Evolutionary conservation across 2,329 filamentous ascomycete species (phyloP).

Genomic region (Pseudogymnoascus sp.): DNA sequence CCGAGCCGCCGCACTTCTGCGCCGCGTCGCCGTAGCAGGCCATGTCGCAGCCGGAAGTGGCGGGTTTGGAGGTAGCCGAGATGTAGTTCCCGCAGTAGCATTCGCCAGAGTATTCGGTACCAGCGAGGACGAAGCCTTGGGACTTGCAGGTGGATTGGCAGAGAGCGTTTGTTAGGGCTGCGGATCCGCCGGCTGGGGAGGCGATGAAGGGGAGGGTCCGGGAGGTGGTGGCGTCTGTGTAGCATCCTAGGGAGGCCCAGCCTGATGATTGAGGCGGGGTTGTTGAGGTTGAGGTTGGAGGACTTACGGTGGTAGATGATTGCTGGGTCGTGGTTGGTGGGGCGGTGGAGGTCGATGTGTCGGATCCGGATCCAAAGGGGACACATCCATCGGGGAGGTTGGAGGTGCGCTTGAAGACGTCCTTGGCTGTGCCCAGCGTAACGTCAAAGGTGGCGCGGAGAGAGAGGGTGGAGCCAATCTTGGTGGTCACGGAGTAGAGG

Average conservation of each 20-base stretch:
- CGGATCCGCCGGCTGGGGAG: background rate
- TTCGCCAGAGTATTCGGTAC: slow-evolving; percentile 23
- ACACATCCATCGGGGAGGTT: slow-evolving; percentile 37
- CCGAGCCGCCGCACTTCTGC: slow-evolving; percentile 14
- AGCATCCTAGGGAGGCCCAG: slow-evolving; percentile 10
- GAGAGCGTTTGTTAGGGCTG: slow-evolving; percentile 29
- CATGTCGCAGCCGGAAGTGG: slow-evolving; percentile 15
- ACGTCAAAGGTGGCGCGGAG: slow-evolving; percentile 19
- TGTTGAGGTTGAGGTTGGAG: slow-evolving; percentile 24
- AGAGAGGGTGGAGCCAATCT: slow-evolving; percentile 12
- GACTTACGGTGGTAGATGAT: slow-evolving; percentile 4
- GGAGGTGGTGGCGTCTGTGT: background rate
- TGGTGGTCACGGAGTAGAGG: slow-evolving; percentile 20
- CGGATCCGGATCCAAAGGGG: slow-evolving; percentile 25
- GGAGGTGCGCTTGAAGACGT: slow-evolving; percentile 41
- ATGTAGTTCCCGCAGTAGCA: slow-evolving; percentile 8
- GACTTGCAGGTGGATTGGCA: slow-evolving; percentile 39
- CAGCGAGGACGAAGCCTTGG: slow-evolving; percentile 32
- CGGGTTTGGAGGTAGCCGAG: background rate
- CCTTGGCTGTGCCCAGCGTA: slow-evolving; percentile 25
- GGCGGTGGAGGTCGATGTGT: slow-evolving; percentile 4
- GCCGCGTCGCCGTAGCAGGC: slow-evolving; percentile 11
- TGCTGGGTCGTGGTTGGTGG: slow-evolving; percentile 4
- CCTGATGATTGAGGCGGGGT: slow-evolving; percentile 5
- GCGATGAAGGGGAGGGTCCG: slow-evolving; percentile 18